Evolutionary conservation across 257 asterid species (phyloP).

Genomic region (Ophiorrhiza pumila): DNA sequence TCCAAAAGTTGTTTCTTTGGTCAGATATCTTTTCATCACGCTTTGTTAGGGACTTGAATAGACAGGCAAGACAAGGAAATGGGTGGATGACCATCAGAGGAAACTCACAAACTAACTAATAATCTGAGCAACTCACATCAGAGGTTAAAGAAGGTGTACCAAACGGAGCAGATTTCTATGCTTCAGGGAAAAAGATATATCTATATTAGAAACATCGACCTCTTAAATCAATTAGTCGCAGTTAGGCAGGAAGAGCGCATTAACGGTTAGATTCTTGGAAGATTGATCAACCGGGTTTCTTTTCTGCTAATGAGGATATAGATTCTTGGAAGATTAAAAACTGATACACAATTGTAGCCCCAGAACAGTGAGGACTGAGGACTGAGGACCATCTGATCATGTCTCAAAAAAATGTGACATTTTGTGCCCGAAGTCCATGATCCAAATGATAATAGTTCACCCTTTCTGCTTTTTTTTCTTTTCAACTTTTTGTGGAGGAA

Average conservation of each 20-base stretch:
- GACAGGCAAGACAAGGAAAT: no score
- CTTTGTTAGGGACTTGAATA: neutral
- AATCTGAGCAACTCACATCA: no score
- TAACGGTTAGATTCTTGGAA: neutral
- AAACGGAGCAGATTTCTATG: neutral
- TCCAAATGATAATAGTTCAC: neutral
- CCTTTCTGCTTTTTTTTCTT: neutral
- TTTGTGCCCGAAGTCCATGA: neutral
- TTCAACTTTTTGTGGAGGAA: neutral
- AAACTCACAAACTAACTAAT: no score
- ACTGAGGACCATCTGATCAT: neutral
- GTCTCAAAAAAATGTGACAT: neutral
- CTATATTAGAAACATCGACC: neutral
- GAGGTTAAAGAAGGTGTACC: no score
- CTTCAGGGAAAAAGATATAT: neutral
- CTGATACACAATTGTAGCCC: neutral
- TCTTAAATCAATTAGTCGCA: neutral
- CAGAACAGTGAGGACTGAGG: neutral
- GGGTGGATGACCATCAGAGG: no score
- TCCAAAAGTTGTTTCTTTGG: neutral
- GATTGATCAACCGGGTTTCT: neutral
- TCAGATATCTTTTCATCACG: no score
- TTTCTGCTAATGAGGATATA: neutral
- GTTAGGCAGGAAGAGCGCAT: no score
- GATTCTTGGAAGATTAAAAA: neutral